Percentiles rank a stretch among this genome's conserved stretches.
Conservation (phyloP, 331 rosid genomes). For the Prunus yedoensis region DNA sequence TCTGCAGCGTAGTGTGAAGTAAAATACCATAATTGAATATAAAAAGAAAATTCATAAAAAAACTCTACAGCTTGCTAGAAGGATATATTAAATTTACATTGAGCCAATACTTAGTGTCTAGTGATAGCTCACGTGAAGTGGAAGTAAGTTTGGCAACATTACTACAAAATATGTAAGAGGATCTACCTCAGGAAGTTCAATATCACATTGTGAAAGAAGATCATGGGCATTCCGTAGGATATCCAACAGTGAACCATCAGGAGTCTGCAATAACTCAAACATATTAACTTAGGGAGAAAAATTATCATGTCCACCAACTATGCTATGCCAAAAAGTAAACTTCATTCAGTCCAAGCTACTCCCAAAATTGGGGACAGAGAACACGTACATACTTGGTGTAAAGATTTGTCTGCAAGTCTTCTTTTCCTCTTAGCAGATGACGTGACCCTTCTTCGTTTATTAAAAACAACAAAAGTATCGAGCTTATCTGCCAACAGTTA, state of each 20-base stretch:
- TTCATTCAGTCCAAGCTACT: constrained; percentile 1
- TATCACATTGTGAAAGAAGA: constrained; percentile 76
- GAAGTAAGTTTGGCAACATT: constrained; percentile 21
- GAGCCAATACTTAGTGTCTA: neutral
- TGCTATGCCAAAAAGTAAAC: neutral
- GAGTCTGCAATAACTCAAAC: constrained; percentile 65
- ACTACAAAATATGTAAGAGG: constrained; percentile 8
- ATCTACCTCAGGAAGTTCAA: constrained; percentile 81
- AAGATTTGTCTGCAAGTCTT: constrained; percentile 57
- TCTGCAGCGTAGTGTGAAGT: constrained; percentile 48
- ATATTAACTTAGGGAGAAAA: constrained; percentile 20
- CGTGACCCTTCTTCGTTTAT: constrained; percentile 87
- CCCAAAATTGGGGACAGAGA: neutral
- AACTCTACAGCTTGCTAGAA: constrained; percentile 3
- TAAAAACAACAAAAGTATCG: constrained; percentile 80
- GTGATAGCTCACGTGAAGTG: constrained; percentile 17
- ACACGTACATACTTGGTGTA: constrained; percentile 66
- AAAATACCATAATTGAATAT: constrained; percentile 21
- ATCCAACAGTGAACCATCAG: constrained; percentile 89
- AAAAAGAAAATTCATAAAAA: constrained; percentile 15
- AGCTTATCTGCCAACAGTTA: constrained; percentile 60
- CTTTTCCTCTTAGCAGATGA: constrained; percentile 91
- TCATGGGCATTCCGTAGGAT: constrained; percentile 76
- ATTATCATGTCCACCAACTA: neutral
- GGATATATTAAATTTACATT: constrained; percentile 6